Base-by-base conservation (phyloP, 352 stramenopile genomes). In the Globisporangium iwayamae region DNA sequence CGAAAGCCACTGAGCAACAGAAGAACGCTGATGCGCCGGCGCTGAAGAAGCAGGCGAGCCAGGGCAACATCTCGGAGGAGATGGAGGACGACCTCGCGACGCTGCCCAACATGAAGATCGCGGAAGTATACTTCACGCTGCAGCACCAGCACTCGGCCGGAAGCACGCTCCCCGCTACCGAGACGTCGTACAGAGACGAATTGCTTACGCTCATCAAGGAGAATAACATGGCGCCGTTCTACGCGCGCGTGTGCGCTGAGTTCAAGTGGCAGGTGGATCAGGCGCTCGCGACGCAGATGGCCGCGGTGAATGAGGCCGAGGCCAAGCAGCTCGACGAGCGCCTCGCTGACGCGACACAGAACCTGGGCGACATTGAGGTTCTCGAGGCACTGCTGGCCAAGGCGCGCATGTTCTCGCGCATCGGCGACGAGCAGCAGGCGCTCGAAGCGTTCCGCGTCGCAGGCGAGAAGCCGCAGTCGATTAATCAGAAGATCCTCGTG, bases 401-500 rank as follows among this genome's bases (percentile, higher is more conserved):
- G 66, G 97, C 96, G 36, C 79, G 93, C 51, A 97, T 99, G 89
- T 95, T 83, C 60, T 97, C 96, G 52, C 92, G 93, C 53, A 96
- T 98, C 38, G 93, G 94, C 39, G 88, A 98, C 65, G 95, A 98
- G 75, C 76, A 97, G 14, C 78, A 83, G 41, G 95, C 96, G 28
- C 70, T 98, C 14, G 86, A 94, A 47, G 91, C 95, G 6, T 99
- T 98, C 73, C 75, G 83, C 25, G 85, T 98, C 28, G 77, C 93
- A 1, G 83, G 87, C 28, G 85, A 98, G 67, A 97, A 98, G 67
- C 98, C 97, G 56, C 87, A 99, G 67, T 98, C 81, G 38, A 97
- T 94, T 56, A 98, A 98, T 59, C 98, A 99, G 78, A 98, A 98
- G 71, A 98, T 99, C 67, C 96, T 99, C 68, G 95, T 98, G 4